Evolutionary conservation across 768 basidiomycete genomes (phyloP).

Genomic region (Phlebiopsis flavidoalba): DNA sequence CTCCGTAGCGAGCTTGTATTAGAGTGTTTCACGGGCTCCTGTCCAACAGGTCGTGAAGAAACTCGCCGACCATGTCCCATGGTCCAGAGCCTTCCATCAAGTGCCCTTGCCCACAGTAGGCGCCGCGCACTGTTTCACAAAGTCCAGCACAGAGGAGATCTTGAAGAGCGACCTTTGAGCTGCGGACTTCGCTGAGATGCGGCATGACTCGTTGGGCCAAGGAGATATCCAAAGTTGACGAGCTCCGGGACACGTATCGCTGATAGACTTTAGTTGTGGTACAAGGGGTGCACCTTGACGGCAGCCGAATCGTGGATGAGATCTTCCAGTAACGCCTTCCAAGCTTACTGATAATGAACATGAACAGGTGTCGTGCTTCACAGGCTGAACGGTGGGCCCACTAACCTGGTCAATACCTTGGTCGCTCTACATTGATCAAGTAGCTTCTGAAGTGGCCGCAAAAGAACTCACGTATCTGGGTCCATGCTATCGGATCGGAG

Average conservation of each 20-base stretch:
- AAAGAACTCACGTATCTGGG: constrained; percentile 72
- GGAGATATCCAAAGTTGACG: constrained; percentile 87
- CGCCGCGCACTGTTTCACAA: constrained; percentile 69
- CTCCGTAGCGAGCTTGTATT: constrained; percentile 68
- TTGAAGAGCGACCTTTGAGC: constrained; percentile 76
- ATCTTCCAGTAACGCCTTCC: constrained; percentile 80
- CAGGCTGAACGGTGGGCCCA: background rate
- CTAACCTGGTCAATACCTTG: constrained; percentile 72
- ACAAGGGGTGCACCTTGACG: constrained; percentile 64
- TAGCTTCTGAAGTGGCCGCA: constrained; percentile 73
- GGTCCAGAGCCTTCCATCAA: constrained; percentile 54
- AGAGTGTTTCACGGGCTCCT: constrained; percentile 68
- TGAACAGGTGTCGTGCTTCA: background rate
- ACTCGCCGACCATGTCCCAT: constrained; percentile 75
- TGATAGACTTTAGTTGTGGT: constrained; percentile 68
- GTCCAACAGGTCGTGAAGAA: constrained; percentile 64
- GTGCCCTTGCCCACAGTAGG: constrained; percentile 65
- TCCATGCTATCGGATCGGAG: constrained; percentile 70
- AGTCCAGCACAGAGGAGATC: constrained; percentile 60
- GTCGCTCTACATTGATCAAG: constrained; percentile 79
- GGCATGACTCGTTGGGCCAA: constrained; percentile 87
- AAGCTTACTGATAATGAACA: constrained; percentile 64
- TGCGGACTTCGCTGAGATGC: constrained; percentile 77
- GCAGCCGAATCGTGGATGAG: constrained; percentile 67
- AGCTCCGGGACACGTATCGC: constrained; percentile 71